Evolutionary conservation across 352 stramenopile genomes (phyloP), one percentile per base, ranked within the genome.

Genomic region (Globisporangium apiculatum): DNA sequence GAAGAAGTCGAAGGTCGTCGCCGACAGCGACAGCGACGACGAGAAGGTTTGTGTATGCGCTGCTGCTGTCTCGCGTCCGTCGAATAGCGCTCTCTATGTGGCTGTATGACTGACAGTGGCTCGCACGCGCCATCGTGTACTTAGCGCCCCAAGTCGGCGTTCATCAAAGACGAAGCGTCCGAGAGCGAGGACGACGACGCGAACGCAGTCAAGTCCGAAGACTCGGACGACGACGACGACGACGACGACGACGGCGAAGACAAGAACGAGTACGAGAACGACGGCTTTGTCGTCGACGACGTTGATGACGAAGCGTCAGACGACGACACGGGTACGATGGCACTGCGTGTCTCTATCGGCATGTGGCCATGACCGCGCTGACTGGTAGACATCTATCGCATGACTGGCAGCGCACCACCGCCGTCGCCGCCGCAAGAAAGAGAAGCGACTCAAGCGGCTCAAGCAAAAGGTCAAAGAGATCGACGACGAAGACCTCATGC

Each of bases 381-480:
- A 17, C 24, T 48, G 15, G 55, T 60, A 41, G 41, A 46, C 37
- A 11, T 36, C 3, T 31, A 31, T 31, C 24, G 3, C 24, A 48
- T 31, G 3, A 4, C 8, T 31, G 10, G 41, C 58, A 90, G 78
- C 57, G 51, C 81, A 76, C 49, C 73, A 86, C 58, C 83, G 80
- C 47, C 81, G 82, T 15, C 83, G 82, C 9, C 77, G 82, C 37
- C 77, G 79, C 40, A 96, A 94, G 58, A 94, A 92, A 66, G 83
- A 92, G 51, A 92, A 93, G 61, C 94, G 93, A 55, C 71, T 94
- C 17, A 89, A 89, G 48, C 83, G 83, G 50, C 55, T 94, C 56
- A 94, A 94, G 66, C 83, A 94, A 31, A 94, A 96, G 58, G 81
- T 90, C 48, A 79, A 96, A 51, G 84, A 94, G 53, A 78, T 94